phyloP scores from a whole-genome alignment of 1,139 yeast genomes.

The Lodderomyces orthopsilosis region DNA sequence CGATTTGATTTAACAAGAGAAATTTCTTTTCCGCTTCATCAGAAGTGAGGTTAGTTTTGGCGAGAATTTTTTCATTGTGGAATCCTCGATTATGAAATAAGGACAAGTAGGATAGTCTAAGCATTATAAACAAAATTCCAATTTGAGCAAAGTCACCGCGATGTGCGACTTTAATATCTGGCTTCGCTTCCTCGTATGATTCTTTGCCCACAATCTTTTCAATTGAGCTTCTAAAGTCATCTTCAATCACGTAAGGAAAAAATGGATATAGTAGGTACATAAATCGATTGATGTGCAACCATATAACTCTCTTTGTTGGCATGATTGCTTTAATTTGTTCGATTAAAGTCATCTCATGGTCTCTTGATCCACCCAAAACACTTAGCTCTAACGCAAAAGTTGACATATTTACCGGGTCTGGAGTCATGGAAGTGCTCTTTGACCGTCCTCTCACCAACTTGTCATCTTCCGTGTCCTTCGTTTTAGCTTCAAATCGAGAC shows the following conservation, averaged over 20 bases:
- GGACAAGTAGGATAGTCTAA: slow-evolving; percentile 32
- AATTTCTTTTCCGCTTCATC: slow-evolving; percentile 30
- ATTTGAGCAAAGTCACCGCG: slow-evolving; percentile 32
- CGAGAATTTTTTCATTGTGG: slow-evolving; percentile 25
- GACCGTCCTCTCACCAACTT: slow-evolving; percentile 17
- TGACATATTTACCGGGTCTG: slow-evolving; percentile 14
- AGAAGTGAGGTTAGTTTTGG: slow-evolving; percentile 15
- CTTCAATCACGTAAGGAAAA: slow-evolving; percentile 33
- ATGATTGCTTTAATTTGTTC: slow-evolving; percentile 28
- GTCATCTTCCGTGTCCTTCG: slow-evolving; percentile 34
- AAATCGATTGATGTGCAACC: slow-evolving; percentile 27
- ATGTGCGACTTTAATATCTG: slow-evolving; percentile 19
- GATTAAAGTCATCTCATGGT: slow-evolving; percentile 24
- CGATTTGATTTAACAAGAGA: slow-evolving; percentile 27
- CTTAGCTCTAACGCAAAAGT: slow-evolving; percentile 23
- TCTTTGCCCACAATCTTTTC: slow-evolving; percentile 27
- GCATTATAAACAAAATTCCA: slow-evolving; percentile 29
- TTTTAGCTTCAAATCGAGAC: slow-evolving; percentile 25
- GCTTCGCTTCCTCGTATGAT: slow-evolving; percentile 16
- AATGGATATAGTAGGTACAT: slow-evolving; percentile 26
- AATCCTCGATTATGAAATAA: slow-evolving; percentile 32
- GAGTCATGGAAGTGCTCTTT: neutral
- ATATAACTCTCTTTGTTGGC: slow-evolving; percentile 27
- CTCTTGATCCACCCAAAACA: slow-evolving; percentile 23
- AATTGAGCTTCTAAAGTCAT: slow-evolving; percentile 20